phyloP scores from a whole-genome alignment of 148 eudicot species.

The Cornus suecica region DNA sequence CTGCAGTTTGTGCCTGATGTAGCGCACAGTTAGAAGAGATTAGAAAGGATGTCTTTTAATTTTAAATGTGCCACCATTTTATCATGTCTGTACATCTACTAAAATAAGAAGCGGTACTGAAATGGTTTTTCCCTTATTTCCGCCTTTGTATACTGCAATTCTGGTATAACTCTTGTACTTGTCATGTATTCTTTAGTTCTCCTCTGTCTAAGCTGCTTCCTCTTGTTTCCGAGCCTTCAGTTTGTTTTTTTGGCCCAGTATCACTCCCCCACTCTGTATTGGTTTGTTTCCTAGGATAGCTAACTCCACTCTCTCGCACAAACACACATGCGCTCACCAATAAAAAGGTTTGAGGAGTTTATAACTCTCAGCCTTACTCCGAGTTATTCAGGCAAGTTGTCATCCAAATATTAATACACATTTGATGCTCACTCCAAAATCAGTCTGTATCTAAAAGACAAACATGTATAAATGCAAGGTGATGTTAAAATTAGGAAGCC shows the following conservation, averaged over 20 bases:
- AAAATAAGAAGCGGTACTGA: background rate
- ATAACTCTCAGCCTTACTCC: background rate
- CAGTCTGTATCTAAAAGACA: background rate
- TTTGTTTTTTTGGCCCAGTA: too few relatives aligned
- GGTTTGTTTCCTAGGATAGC: too few relatives aligned
- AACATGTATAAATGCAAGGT: background rate
- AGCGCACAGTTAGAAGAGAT: background rate
- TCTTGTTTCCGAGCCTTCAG: too few relatives aligned
- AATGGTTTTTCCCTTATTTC: too few relatives aligned
- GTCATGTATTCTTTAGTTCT: background rate
- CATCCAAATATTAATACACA: background rate
- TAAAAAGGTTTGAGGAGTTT: too few relatives aligned
- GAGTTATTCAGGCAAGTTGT: background rate
- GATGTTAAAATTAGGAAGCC: background rate
- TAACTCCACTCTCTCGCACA: background rate
- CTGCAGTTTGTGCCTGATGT: background rate
- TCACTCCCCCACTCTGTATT: too few relatives aligned
- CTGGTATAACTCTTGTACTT: background rate
- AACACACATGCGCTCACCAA: background rate
- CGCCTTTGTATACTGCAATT: background rate
- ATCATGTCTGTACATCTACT: background rate
- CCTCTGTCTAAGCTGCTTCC: too few relatives aligned
- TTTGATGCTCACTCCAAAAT: background rate
- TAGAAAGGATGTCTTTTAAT: background rate
- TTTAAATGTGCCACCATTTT: background rate